Evolutionary conservation across 2,329 filamentous ascomycete genomes (phyloP), one percentile per base, ranked within the genome.

Genomic region (Alternaria burnsii): DNA sequence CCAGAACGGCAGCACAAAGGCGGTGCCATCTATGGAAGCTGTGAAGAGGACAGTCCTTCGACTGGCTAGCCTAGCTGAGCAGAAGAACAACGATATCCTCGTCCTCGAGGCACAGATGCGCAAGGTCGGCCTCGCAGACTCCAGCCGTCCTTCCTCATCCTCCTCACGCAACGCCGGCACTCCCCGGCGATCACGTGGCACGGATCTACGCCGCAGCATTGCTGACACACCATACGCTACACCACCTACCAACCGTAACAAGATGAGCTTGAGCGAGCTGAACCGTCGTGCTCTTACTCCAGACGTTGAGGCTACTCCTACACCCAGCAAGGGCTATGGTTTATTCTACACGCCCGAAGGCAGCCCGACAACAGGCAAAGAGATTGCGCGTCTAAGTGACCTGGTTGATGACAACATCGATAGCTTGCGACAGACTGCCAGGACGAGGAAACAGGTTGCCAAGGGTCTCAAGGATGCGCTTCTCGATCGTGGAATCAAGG

Each of bases 31-130:
- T 0, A 92, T 97, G 10, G 95, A 97, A 70, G 92, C 93, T 0
- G 92, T 99, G 20, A 90, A 94, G 68, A 92, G 91, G 61, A 99
- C 95, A 1, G 97, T 99, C 67, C 84, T 85, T 59, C 97, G 95
- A 74, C 94, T 99, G 91, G 97, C 94, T 34, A 87, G 84, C 61
- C 94, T 97, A 90, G 91, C 91, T 0, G 92, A 98, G 82, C 92
- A 93, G 80, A 91, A 92, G 75, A 95, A 91, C 74, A 92, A 90
- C 59, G 94, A 98, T 71, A 89, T 99, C 53, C 93, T 97, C 76
- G 88, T 97, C 7, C 85, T 98, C 32, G 95, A 98, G 80, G 87
- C 89, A 48, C 92, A 97, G 75, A 88, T 99, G 81, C 89, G 91
- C 60, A 92, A 89, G 75, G 79, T 96, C 22, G 77, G 79, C 3